Evolutionary conservation across 2,329 filamentous ascomycete species (phyloP).

Genomic region (Cordyceps pruinosa): DNA sequence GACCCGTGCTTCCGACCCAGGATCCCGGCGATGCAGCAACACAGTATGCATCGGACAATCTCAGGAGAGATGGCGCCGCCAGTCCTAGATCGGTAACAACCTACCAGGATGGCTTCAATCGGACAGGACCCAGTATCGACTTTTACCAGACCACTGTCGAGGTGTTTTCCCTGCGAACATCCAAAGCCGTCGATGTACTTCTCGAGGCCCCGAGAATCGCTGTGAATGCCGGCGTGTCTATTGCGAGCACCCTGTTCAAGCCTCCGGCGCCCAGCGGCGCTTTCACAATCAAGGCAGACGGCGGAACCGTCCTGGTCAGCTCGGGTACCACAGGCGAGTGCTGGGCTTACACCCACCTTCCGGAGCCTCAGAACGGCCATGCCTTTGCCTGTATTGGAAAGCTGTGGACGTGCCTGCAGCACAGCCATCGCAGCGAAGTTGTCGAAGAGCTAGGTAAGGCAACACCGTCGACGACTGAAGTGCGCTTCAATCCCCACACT

Average conservation of each 20-base stretch:
- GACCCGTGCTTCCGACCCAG: conserved; percentile 51
- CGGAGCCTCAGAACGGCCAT: conserved; percentile 35
- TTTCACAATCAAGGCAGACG: conserved; percentile 66
- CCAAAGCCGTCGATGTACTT: conserved; percentile 63
- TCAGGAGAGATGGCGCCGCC: conserved; percentile 35
- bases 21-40: conserved; percentile 14
- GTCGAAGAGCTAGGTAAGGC: conserved; percentile 39
- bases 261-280: conserved; percentile 65
- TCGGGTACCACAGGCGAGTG: conserved; percentile 83
- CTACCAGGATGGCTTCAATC: conserved; percentile 31
- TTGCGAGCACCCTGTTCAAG: conserved; percentile 57
- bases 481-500: conserved; percentile 43
- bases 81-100: conserved; percentile 35
- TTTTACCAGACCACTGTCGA: conserved; percentile 84
- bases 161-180: conserved; percentile 77
- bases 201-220: conserved; percentile 61
- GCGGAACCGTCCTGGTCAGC: conserved; percentile 63
- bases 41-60: conserved; percentile 32
- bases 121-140: conserved; percentile 37
- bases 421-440: conserved; percentile 42
- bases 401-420: conserved; percentile 81
- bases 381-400: conserved; percentile 70
- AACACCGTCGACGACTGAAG: conserved; percentile 28
- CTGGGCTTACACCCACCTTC: conserved; percentile 61
- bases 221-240: conserved; percentile 46